These are phyloP conservation scores for Rhododendron kiyosumense DNA, from an alignment of 148 eudicot genomes.

Conservation along the genomic window DNA sequence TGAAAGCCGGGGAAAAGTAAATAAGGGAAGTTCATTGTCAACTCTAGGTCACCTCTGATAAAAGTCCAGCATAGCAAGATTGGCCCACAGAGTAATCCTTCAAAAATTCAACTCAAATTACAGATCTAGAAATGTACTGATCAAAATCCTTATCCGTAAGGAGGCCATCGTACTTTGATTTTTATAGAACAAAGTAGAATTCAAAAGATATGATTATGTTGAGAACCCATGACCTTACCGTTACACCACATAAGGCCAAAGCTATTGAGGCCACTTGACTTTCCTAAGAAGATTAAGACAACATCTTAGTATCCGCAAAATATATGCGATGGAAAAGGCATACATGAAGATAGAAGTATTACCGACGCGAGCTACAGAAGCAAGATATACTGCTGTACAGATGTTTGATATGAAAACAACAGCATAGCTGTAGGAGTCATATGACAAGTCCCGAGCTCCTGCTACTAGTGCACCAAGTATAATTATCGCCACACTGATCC, in stretches of 20 bases:
- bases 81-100: slow-evolving; percentile 53
- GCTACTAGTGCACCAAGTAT: slow-evolving; percentile 60
- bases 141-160: neutral
- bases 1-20: slow-evolving; percentile 42
- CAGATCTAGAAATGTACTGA: neutral
- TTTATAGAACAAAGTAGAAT: neutral
- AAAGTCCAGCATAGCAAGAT: slow-evolving; percentile 43
- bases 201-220: neutral
- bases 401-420: slow-evolving; percentile 47
- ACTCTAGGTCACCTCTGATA: slow-evolving; percentile 40
- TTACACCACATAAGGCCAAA: slow-evolving; percentile 65
- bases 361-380: slow-evolving; percentile 59
- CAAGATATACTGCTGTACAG: slow-evolving; percentile 53
- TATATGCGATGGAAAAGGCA: neutral
- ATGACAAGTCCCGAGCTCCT: slow-evolving; percentile 58
- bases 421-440: slow-evolving; percentile 46
- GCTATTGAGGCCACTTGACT: slow-evolving; percentile 48
- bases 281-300: slow-evolving; percentile 30
- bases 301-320: neutral
- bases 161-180: neutral
- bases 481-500: slow-evolving; percentile 57
- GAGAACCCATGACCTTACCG: slow-evolving; percentile 23
- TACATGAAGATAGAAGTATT: slow-evolving; percentile 8
- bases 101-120: neutral
- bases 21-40: slow-evolving; percentile 33